phyloP scores from a whole-genome alignment of 2,329 filamentous ascomycete genomes.

The Sphaerulina populicola region DNA sequence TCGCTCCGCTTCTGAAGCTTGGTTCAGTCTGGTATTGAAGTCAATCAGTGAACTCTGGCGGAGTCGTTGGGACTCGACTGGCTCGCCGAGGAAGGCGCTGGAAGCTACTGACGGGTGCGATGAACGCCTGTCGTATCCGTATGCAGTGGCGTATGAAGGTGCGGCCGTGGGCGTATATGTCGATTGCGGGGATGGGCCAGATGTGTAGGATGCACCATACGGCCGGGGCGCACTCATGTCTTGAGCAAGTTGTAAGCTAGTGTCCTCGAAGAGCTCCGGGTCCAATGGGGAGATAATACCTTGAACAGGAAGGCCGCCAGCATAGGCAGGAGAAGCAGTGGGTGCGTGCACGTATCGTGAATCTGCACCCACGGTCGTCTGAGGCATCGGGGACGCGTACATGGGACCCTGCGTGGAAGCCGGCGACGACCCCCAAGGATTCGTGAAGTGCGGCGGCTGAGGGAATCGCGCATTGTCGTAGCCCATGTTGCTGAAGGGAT shows the following conservation, averaged over 20 bases:
- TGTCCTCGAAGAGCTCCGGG: constrained; percentile 50
- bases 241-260: constrained; percentile 61
- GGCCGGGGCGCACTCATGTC: constrained; percentile 64
- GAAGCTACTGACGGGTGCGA: constrained; percentile 74
- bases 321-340: constrained; percentile 41
- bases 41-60: constrained; percentile 59
- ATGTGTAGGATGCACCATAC: constrained; percentile 61
- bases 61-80: constrained; percentile 40
- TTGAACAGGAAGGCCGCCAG: constrained; percentile 57
- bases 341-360: constrained; percentile 28
- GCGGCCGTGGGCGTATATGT: constrained; percentile 60
- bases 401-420: constrained; percentile 49
- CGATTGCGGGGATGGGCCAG: constrained; percentile 60
- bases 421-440: constrained; percentile 69
- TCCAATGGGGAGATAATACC: constrained; percentile 55
- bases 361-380: constrained; percentile 51
- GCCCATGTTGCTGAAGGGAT: constrained; percentile 64
- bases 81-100: constrained; percentile 43
- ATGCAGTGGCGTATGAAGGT: constrained; percentile 60
- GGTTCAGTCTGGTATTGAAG: constrained; percentile 50
- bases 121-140: constrained; percentile 58
- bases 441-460: constrained; percentile 68
- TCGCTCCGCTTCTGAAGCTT: constrained; percentile 49
- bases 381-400: constrained; percentile 58
- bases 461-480: constrained; percentile 73